Conservation (phyloP, 768 basidiomycete species). For the Boletus vinaceobasis region DNA sequence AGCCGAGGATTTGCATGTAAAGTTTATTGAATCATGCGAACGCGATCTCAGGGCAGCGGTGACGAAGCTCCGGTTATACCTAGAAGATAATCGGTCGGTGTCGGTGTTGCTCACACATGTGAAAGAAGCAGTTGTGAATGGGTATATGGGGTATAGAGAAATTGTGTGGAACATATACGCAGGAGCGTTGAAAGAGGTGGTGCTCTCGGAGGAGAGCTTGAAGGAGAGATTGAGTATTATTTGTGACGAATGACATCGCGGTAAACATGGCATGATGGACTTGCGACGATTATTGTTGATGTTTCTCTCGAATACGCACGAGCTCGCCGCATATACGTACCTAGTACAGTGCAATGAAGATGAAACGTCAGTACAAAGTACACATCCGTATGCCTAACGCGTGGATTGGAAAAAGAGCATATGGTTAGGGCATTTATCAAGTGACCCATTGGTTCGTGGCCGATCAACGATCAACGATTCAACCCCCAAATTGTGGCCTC, state of each 20-base stretch:
- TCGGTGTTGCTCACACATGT: conserved; percentile 75
- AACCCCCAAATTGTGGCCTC: background rate
- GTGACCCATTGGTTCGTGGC: background rate
- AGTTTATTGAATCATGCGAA: conserved; percentile 54
- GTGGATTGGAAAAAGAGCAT: background rate
- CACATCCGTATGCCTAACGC: background rate
- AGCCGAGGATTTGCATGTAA: conserved; percentile 47
- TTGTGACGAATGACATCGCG: conserved; percentile 26
- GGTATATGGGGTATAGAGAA: conserved; percentile 72
- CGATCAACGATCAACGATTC: too few relatives aligned
- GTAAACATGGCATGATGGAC: background rate
- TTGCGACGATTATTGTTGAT: background rate
- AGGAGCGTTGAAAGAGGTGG: conserved; percentile 30
- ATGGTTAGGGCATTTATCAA: background rate
- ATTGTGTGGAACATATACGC: conserved; percentile 50
- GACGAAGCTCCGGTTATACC: conserved; percentile 64
- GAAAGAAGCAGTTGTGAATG: conserved; percentile 68
- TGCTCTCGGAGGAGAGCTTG: conserved; percentile 37
- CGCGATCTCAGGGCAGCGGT: conserved; percentile 54
- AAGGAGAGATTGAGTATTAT: conserved; percentile 38
- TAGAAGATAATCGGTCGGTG: conserved; percentile 78
- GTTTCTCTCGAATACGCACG: background rate
- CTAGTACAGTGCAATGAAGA: background rate
- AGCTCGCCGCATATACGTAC: background rate
- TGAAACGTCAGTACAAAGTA: background rate